phyloP scores from a whole-genome alignment of 2,329 filamentous ascomycete genomes.

The Neofusicoccum umdonicola region DNA sequence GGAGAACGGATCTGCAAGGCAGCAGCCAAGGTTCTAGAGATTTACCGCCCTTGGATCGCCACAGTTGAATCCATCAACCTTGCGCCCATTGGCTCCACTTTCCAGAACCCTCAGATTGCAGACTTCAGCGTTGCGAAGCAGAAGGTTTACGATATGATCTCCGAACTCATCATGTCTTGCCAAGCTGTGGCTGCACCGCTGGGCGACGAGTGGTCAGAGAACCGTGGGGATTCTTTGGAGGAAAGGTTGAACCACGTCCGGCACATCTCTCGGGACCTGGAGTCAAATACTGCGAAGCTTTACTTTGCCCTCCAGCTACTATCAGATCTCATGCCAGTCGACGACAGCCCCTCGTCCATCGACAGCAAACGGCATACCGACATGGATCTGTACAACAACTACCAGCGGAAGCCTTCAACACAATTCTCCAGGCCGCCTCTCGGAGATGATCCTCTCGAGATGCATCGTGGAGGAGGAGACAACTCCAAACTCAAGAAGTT shows the following conservation, averaged over 20 bases:
- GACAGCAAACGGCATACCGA: slow-evolving; percentile 43
- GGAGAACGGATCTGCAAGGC: slow-evolving; percentile 79
- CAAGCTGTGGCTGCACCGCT: slow-evolving; percentile 89
- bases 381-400: slow-evolving; percentile 31
- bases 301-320: slow-evolving; percentile 84
- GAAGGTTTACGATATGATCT: slow-evolving; percentile 87
- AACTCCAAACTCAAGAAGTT: slow-evolving; percentile 51
- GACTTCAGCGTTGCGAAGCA: slow-evolving; percentile 93
- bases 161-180: slow-evolving; percentile 81
- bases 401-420: slow-evolving; percentile 31
- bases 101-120: slow-evolving; percentile 78
- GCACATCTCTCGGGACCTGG: slow-evolving; percentile 73
- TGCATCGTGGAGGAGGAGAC: slow-evolving; percentile 36
- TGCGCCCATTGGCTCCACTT: slow-evolving; percentile 70
- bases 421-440: slow-evolving; percentile 51
- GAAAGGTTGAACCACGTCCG: slow-evolving; percentile 79
- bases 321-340: slow-evolving; percentile 69
- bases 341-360: slow-evolving; percentile 29
- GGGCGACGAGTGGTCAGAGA: slow-evolving; percentile 91
- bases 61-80: slow-evolving; percentile 91
- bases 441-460: slow-evolving; percentile 36
- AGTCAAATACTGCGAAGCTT: slow-evolving; percentile 82
- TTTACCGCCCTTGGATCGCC: slow-evolving; percentile 85
- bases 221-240: slow-evolving; percentile 86
- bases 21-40: slow-evolving; percentile 77